These are phyloP conservation scores for Cardamine resedifolia DNA, from an alignment of 345 rosid genomes.

Conservation along the genomic window DNA sequence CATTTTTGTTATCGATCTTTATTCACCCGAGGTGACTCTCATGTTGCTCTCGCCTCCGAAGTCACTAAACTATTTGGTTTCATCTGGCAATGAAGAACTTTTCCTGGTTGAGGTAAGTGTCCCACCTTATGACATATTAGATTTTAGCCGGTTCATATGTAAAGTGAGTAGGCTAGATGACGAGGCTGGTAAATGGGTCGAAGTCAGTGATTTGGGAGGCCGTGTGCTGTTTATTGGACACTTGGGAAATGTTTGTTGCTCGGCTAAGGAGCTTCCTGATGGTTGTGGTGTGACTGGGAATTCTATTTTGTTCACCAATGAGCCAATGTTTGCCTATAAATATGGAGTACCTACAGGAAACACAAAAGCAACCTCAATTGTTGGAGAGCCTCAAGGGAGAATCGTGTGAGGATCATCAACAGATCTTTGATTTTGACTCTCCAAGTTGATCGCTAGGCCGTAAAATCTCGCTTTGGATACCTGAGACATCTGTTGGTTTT, in stretches of 20 bases:
- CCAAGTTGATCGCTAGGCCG: not conserved
- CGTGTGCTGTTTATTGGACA: not conserved
- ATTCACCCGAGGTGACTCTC: not conserved
- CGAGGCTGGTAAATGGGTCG: not conserved
- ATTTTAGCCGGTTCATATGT: not conserved
- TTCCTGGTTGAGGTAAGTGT: not conserved
- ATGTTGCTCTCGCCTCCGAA: not conserved
- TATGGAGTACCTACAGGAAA: not conserved
- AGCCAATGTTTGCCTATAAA: not conserved
- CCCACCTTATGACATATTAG: no score
- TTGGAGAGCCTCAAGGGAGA: not conserved
- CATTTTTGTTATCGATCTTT: not conserved
- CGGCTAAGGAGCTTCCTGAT: not conserved
- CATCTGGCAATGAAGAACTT: constrained; percentile 1
- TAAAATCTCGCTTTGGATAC: not conserved
- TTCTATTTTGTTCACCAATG: not conserved
- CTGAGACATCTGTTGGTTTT: no score
- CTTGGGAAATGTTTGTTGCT: not conserved
- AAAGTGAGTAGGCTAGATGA: not conserved
- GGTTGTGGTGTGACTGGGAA: not conserved
- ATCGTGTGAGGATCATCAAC: not conserved
- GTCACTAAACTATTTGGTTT: not conserved
- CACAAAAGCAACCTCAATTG: not conserved
- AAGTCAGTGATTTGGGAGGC: not conserved
- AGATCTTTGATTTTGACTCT: not conserved